phyloP scores from a whole-genome alignment of 2,329 filamentous ascomycete species.

The Chaetomium sp. region DNA sequence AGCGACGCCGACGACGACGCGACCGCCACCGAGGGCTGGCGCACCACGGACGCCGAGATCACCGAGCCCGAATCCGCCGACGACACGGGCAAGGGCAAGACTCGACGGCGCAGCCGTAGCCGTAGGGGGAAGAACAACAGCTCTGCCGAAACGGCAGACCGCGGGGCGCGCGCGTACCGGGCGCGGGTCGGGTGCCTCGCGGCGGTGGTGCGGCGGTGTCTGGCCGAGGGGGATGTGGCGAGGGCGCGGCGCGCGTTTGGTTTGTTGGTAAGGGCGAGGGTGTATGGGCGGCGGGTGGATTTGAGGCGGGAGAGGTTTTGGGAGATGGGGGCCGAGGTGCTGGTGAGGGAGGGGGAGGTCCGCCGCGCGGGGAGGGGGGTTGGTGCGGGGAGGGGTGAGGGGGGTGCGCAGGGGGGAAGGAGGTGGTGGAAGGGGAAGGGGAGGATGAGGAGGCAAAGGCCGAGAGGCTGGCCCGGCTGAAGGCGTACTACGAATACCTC shows the following conservation, averaged over 20 bases:
- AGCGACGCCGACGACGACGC: slow-evolving; percentile 19
- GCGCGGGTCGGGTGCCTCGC: slow-evolving; percentile 68
- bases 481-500: slow-evolving; percentile 72
- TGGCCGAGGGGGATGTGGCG: slow-evolving; percentile 69
- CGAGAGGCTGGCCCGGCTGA: slow-evolving; percentile 50
- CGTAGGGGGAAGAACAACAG: no score
- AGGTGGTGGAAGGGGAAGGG: slow-evolving; percentile 16
- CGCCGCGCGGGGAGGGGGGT: slow-evolving; percentile 1
- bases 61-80: slow-evolving; percentile 29
- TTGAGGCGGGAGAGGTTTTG: slow-evolving; percentile 70
- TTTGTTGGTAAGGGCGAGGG: slow-evolving; percentile 62
- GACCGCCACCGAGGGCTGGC: slow-evolving; percentile 8
- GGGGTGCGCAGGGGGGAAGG: not conserved
- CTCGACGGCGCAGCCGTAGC: not conserved
- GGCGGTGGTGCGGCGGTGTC: slow-evolving; percentile 69
- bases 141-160: not conserved
- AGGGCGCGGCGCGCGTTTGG: slow-evolving; percentile 76
- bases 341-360: slow-evolving; percentile 63
- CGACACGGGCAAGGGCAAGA: not conserved
- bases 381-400: slow-evolving; percentile 11
- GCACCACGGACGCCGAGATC: slow-evolving; percentile 21
- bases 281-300: slow-evolving; percentile 63
- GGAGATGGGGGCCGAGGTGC: slow-evolving; percentile 82
- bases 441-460: slow-evolving; percentile 13
- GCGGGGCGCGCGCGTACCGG: slow-evolving; percentile 33